Evolutionary conservation across 495 filamentous ascomycete genomes (phyloP), one percentile per base, ranked within the genome.

Genomic region (Beverwykella pulmonaria): DNA sequence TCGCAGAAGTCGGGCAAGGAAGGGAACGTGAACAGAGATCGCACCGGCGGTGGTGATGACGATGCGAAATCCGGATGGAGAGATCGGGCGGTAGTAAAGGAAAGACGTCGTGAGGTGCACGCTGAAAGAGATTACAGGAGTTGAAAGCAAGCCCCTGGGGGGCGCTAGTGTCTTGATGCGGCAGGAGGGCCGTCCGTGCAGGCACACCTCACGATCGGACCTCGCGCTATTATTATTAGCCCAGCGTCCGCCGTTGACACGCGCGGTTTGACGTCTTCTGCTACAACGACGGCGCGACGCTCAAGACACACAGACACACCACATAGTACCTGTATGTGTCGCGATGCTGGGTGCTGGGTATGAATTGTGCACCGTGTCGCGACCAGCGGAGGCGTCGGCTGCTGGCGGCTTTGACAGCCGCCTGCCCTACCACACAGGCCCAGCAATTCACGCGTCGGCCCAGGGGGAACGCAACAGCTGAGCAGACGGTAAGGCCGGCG

Each of bases 21-120:
- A 69, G 66, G 53, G 61, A 71, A 72, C 26, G 65, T 62, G 61
- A 48, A 32, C 26, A 60, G 66, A 72, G 61, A 63, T 65, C 66
- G 49, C 66, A 69, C 66, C 69, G 70, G 53, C 65, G 56, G 69
- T 44, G 55, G 52, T 22, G 61, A 61, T 64, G 69, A 68, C 60
- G 62, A 66, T 65, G 59, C 66, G 59, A 69, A 69, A 63, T 69
- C 70, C 61, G 62, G 50, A 61, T 50, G 23, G 49, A 56, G 59
- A 39, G 64, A 60, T 59, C 58, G 41, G 53, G 63, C 49, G 59
- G 69, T 55, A 65, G 70, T 62, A 72, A 59, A 64, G 54, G 69
- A 63, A 32, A n/a, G 63, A 56, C 47, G 36, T 57, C 25, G 41
- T 25, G 62, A 46, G 49, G 48, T 61, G 59, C 48, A 20, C 46